phyloP scores from a whole-genome alignment of 2,329 filamentous ascomycete species.

The Xylariaceae sp. region DNA sequence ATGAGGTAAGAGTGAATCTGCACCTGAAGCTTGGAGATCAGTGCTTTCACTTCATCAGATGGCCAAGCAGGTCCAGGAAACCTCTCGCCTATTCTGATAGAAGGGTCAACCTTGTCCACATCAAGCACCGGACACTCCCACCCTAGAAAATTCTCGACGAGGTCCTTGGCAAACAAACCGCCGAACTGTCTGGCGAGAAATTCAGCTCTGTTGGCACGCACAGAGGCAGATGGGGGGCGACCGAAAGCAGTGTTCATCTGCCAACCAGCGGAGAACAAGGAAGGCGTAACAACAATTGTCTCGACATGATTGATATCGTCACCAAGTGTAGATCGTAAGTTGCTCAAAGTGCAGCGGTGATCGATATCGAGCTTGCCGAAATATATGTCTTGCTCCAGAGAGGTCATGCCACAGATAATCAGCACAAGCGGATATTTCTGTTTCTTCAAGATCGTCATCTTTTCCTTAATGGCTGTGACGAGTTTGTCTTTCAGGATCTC shows the following conservation, averaged over 20 bases:
- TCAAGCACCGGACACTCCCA: slow-evolving; percentile 37
- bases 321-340: slow-evolving; percentile 32
- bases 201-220: slow-evolving; percentile 21
- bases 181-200: slow-evolving; percentile 40
- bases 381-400: slow-evolving; percentile 40
- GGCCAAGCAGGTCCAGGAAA: slow-evolving; percentile 28
- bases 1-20: slow-evolving; percentile 32
- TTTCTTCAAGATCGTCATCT: slow-evolving; percentile 22
- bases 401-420: slow-evolving; percentile 40
- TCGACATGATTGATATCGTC: slow-evolving; percentile 25
- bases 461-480: slow-evolving; percentile 24
- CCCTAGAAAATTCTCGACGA: slow-evolving; percentile 25
- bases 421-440: slow-evolving; percentile 32
- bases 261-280: slow-evolving; percentile 43
- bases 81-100: neutral
- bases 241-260: slow-evolving; percentile 39
- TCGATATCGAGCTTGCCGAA: slow-evolving; percentile 27
- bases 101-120: slow-evolving; percentile 9
- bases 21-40: slow-evolving; percentile 20
- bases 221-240: neutral
- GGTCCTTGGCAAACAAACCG: slow-evolving; percentile 35
- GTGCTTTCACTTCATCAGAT: slow-evolving; percentile 26
- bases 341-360: slow-evolving; percentile 23
- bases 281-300: slow-evolving; percentile 36
- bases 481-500: slow-evolving; percentile 32